Percentiles rank a stretch among this genome's conserved stretches.
These are phyloP conservation scores for Ascobolus immersus DNA, from an alignment of 495 filamentous ascomycete species.

Conservation along the genomic window DNA sequence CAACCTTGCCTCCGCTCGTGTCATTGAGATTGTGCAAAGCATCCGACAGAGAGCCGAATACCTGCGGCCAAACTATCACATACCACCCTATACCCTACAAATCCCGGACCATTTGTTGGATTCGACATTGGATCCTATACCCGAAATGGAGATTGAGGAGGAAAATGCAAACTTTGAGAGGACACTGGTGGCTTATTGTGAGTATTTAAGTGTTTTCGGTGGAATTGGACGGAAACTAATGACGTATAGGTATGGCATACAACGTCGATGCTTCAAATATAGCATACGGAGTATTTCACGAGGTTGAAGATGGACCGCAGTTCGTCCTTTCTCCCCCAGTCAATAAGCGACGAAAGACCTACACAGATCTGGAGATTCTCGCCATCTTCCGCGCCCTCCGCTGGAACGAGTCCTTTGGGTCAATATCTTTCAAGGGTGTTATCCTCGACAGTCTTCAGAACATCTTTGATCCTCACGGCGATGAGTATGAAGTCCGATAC, in stretches of 20 bases:
- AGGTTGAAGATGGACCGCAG: conserved; percentile 54
- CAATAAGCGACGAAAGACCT: conserved; percentile 27
- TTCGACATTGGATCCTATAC: conserved; percentile 12
- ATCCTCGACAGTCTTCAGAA: conserved; percentile 42
- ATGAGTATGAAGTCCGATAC: conserved; percentile 35
- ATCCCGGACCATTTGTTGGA: conserved; percentile 14
- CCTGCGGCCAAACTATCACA: conserved; percentile 65
- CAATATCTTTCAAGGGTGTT: conserved; percentile 58
- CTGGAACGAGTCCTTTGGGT: conserved; percentile 75
- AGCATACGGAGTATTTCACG: conserved; percentile 50
- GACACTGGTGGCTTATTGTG: conserved; percentile 65
- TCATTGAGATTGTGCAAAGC: conserved; percentile 48
- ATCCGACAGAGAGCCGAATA: conserved; percentile 49
- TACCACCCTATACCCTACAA: conserved; percentile 35
- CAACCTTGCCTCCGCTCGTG: conserved; percentile 54
- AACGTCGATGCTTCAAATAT: conserved; percentile 43
- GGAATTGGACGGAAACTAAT: conserved; percentile 2
- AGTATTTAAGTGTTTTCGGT: conserved; percentile 9
- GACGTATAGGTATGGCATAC: conserved; percentile 11
- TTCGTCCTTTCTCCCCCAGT: conserved; percentile 55
- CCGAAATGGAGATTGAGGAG: conserved; percentile 29
- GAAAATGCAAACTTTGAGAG: conserved; percentile 59
- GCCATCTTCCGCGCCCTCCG: conserved; percentile 67
- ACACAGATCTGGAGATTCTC: conserved; percentile 49
- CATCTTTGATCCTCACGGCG: conserved; percentile 32